Conservation (phyloP, 345 rosid genomes). For the Corymbia maculata region DNA sequence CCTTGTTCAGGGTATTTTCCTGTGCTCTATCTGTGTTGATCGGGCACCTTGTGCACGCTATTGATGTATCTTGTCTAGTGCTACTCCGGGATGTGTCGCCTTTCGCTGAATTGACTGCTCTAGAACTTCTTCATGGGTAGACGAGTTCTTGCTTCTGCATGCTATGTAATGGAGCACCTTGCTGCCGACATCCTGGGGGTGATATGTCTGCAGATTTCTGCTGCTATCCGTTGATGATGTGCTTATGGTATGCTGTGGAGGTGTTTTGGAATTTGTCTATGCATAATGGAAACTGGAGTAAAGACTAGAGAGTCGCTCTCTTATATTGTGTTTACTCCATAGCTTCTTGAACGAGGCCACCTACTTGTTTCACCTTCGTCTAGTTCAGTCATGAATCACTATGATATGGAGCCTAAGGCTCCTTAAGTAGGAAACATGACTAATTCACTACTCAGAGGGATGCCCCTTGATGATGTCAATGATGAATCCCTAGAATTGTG, state of each 20-base stretch:
- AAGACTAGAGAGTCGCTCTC: background rate
- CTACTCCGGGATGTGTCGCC: background rate
- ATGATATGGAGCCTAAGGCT: background rate
- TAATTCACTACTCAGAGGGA: background rate
- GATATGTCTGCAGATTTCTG: background rate
- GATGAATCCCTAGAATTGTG: background rate
- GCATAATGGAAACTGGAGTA: background rate
- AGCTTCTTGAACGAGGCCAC: background rate
- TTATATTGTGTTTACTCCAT: background rate
- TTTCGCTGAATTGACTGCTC: background rate
- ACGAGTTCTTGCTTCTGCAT: background rate
- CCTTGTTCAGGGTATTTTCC: background rate
- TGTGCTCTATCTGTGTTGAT: background rate
- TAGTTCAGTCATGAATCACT: background rate
- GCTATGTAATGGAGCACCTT: background rate
- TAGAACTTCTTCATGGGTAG: background rate
- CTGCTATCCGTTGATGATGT: background rate
- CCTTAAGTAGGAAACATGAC: background rate
- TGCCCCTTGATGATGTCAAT: background rate
- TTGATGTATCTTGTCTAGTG: background rate
- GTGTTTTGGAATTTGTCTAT: background rate
- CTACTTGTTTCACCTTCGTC: background rate
- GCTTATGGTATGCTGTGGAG: background rate
- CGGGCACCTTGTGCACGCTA: background rate
- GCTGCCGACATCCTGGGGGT: background rate